These are phyloP conservation scores for Sordaria brevicollis DNA, from an alignment of 495 filamentous ascomycete species.

Conservation along the genomic window DNA sequence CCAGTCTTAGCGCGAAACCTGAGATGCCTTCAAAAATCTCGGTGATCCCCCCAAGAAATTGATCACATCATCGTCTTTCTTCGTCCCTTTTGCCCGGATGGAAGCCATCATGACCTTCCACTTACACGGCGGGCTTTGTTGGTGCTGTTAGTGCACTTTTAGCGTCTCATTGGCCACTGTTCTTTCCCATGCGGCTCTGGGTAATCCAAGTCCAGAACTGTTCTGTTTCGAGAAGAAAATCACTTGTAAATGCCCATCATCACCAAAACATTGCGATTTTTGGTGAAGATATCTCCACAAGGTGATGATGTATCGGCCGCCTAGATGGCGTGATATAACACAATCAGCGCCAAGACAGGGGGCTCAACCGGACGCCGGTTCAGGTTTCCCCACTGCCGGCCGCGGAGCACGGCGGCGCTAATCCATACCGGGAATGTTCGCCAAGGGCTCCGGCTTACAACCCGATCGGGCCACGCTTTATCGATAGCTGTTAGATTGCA, in stretches of 20 bases:
- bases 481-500: not conserved
- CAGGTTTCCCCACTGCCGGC: not conserved
- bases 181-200: not conserved
- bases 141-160: not conserved
- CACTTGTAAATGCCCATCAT: not conserved
- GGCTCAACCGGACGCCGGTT: not conserved
- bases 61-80: not conserved
- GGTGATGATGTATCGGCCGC: not conserved
- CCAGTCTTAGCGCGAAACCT: not conserved
- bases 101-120: not conserved
- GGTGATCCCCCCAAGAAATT: not conserved
- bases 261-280: not conserved
- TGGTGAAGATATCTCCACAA: not conserved
- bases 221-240: not conserved
- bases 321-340: conserved; percentile 7
- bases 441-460: not conserved
- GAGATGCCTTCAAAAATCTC: not conserved
- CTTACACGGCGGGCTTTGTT: not conserved
- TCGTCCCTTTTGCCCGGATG: not conserved
- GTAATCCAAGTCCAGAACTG: not conserved
- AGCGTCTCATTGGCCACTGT: not conserved
- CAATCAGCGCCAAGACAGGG: conserved; percentile 2
- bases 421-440: not conserved
- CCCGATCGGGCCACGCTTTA: not conserved
- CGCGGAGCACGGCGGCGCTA: not conserved